Percentiles rank a stretch among this genome's conserved stretches.
Evolutionary conservation across 495 filamentous ascomycete genomes (phyloP).

Genomic region (Podospora pseudopauciseta): DNA sequence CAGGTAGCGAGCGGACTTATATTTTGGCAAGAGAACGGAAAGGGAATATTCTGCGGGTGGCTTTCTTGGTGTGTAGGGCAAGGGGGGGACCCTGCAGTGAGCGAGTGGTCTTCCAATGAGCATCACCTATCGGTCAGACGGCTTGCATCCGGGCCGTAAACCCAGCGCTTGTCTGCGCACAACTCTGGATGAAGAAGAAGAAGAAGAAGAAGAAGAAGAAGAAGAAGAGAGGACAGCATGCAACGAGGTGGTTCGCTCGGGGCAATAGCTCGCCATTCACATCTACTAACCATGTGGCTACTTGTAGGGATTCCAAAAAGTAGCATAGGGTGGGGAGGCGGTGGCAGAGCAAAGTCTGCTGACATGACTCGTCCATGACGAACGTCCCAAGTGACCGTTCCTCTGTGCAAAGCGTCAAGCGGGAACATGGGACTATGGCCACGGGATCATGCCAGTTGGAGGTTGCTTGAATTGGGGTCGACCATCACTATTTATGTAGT

Average conservation of each 20-base stretch:
- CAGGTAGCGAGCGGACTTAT: not conserved
- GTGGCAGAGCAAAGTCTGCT: conserved; percentile 10
- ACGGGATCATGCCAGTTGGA: conserved; percentile 3
- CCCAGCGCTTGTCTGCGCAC: not conserved
- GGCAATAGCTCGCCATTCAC: too few species aligned
- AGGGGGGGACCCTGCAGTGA: not conserved
- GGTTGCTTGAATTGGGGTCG: not conserved
- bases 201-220: too few species aligned
- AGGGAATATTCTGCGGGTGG: not conserved
- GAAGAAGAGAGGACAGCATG: too few species aligned
- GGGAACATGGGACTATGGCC: conserved; percentile 5
- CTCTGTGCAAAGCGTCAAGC: not conserved
- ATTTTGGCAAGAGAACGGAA: not conserved
- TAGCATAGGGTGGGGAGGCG: not conserved
- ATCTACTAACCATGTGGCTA: not conserved
- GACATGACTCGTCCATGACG: conserved; percentile 16
- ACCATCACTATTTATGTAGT: too few species aligned
- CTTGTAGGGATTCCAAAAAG: not conserved
- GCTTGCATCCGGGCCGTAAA: not conserved
- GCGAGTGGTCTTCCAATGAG: not conserved
- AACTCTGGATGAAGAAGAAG: not conserved
- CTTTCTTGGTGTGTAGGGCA: not conserved
- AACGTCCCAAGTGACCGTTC: conserved; percentile 9
- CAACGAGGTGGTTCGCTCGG: too few species aligned
- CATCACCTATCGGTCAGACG: not conserved